phyloP scores from a whole-genome alignment of 208 protist species.

The Crithidia bombi region DNA sequence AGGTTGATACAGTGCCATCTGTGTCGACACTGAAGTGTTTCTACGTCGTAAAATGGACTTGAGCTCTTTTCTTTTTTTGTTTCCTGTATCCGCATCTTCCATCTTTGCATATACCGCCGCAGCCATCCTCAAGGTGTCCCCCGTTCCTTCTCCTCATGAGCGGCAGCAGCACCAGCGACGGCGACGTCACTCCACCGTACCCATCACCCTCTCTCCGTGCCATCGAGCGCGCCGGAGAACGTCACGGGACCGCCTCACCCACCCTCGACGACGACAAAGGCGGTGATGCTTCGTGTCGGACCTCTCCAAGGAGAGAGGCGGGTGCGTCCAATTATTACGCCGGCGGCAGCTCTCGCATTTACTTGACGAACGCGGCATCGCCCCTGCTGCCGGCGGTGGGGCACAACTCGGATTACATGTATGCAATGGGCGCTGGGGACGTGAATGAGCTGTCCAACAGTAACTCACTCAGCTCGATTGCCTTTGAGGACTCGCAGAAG shows the following conservation, averaged over 20 bases:
- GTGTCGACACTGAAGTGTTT: too few relatives aligned
- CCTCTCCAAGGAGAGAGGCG: neutral
- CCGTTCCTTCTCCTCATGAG: conserved; percentile 8
- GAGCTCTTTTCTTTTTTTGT: neutral
- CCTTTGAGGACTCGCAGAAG: conserved; percentile 24
- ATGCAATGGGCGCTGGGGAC: conserved; percentile 9
- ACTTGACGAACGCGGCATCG: neutral
- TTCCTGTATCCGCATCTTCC: neutral
- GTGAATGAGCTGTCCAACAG: conserved; percentile 1
- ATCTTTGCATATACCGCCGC: too few relatives aligned
- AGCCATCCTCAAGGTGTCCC: neutral
- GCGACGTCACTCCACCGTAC: conserved; percentile 4
- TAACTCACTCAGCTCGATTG: conserved; percentile 19
- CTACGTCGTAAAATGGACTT: neutral
- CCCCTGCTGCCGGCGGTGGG: neutral
- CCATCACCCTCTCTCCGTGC: conserved; percentile 2
- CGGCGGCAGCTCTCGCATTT: conserved; percentile 20
- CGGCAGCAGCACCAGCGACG: conserved; percentile 16
- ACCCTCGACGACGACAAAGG: neutral
- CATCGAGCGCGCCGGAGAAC: neutral
- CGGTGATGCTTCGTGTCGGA: neutral
- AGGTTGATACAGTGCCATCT: too few relatives aligned
- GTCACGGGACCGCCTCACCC: neutral
- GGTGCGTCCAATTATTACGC: conserved; percentile 8
- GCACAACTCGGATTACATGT: conserved; percentile 11